Evolutionary conservation across 2,329 filamentous ascomycete genomes (phyloP).

Genomic region (Beauveria sp.): DNA sequence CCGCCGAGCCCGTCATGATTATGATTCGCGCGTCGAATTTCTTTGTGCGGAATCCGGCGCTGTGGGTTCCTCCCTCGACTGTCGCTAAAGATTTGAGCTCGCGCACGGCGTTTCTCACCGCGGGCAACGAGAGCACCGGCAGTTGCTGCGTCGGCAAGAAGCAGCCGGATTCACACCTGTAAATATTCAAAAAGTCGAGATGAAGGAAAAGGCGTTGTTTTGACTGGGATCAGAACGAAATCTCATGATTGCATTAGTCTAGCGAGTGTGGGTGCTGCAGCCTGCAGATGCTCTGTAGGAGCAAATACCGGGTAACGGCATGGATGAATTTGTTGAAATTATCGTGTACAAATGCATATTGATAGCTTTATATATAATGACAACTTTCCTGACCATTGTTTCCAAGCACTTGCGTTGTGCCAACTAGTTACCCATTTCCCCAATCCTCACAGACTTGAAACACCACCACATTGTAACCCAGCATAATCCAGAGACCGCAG

Average conservation of each 20-base stretch:
- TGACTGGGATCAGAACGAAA: background rate
- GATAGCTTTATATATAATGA: background rate
- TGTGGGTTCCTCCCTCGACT: slow-evolving; percentile 40
- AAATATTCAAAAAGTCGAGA: background rate
- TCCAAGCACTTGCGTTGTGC: too few species aligned
- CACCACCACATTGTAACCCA: too few species aligned
- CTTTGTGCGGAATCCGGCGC: slow-evolving; percentile 42
- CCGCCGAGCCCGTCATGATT: slow-evolving; percentile 47
- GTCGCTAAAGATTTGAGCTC: slow-evolving; percentile 26
- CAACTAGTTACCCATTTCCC: too few species aligned
- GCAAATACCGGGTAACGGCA: background rate
- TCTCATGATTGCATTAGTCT: background rate
- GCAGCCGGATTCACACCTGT: slow-evolving; percentile 15
- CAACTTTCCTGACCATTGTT: background rate
- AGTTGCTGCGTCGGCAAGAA: slow-evolving; percentile 12
- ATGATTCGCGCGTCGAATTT: slow-evolving; percentile 44
- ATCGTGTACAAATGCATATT: background rate
- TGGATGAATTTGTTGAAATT: background rate
- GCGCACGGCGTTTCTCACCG: slow-evolving; percentile 14
- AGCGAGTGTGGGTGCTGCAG: background rate
- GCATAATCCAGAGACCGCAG: too few species aligned
- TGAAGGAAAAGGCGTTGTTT: background rate
- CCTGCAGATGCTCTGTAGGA: background rate
- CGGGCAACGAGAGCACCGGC: background rate
- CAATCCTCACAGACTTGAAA: too few species aligned